Base-by-base conservation (phyloP, 2,329 filamentous ascomycete genomes). In the Periconia digitata region DNA sequence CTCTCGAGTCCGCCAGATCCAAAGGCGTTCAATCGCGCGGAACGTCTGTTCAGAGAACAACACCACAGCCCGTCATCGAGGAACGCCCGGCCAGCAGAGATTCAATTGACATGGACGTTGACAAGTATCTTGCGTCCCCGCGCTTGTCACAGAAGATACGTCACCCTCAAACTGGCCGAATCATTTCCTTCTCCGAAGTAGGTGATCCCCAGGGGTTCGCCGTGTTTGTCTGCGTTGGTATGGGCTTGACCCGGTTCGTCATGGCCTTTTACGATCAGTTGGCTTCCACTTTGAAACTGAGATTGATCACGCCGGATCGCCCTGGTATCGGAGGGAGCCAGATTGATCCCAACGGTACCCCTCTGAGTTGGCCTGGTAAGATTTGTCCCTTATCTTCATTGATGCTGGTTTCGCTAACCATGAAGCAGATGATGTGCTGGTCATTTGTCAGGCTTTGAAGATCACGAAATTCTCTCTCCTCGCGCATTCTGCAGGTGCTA, bases 231-330 rank as follows among this genome's bases (percentile, higher is more conserved):
- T 99, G 94, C 63, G 91, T 99, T 2, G 94, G 94, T 17, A 99
- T 99, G 94, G 94, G 94, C 0, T 73, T 99, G 62, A 99, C 94
- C 10, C 84, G 94, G 71, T 99, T 94, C 67, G 89, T 99, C 50
- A 96, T 90, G 51, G 91, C 92, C 0, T 99, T 99, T 68, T 99
- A 97, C 66, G 94, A 99, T 68, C 94, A 99, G 70, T 78, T 99
- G 44, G 94, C 94, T 2, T 76, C 89, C 63, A 95, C 92, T 0
- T 76, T 99, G 50, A 94, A 90, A 69, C 74, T 99, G 47, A 85
- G 94, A 17, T 79, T 99, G 43, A 95, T 99, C 57, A 97, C 94
- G 0, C 88, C 92, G 6, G 94, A 99, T 70, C 84, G 94, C 44
- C 94, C 94, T 46, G 94, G 94, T 21, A 90, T 99, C 15, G 94